phyloP scores from a whole-genome alignment of 164 flowering plant genomes.

The Vitis riparia region DNA sequence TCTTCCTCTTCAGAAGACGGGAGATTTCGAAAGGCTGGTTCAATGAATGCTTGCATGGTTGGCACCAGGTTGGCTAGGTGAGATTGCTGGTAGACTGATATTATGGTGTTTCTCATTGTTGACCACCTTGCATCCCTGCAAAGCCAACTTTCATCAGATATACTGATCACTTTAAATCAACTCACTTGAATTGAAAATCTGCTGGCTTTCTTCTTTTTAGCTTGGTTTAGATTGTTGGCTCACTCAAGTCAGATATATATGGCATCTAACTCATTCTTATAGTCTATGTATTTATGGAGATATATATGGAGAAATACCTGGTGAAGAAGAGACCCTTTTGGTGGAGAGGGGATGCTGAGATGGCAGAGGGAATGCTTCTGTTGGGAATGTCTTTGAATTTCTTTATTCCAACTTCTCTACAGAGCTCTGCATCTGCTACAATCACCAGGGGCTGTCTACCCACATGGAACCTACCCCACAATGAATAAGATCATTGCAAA shows the following conservation, averaged over 20 bases:
- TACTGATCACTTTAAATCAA: too few relatives aligned
- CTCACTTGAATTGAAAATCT: too few relatives aligned
- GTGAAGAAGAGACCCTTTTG: conserved; percentile 92
- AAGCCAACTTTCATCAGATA: background rate
- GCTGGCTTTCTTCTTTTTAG: too few relatives aligned
- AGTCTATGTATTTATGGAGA: background rate
- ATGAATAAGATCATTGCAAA: background rate
- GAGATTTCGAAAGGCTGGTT: conserved; percentile 58
- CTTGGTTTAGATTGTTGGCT: too few relatives aligned
- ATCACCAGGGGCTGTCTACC: conserved; percentile 94
- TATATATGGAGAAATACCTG: conserved; percentile 38
- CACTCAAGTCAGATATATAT: too few relatives aligned
- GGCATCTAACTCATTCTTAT: too few relatives aligned
- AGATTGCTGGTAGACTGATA: conserved; percentile 87
- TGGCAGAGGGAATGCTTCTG: conserved; percentile 95
- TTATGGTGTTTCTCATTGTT: conserved; percentile 83
- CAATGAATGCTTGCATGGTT: conserved; percentile 73
- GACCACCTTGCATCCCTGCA: conserved; percentile 87
- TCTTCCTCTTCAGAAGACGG: conserved; percentile 32
- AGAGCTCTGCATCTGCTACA: conserved; percentile 84
- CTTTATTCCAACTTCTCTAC: conserved; percentile 87
- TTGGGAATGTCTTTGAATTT: conserved; percentile 83
- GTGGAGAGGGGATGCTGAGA: conserved; percentile 90
- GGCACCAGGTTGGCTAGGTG: conserved; percentile 78
- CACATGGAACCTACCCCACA: conserved; percentile 76